Conservation (phyloP, 139 green algal species). For the Ettlia oleoabundans region DNA sequence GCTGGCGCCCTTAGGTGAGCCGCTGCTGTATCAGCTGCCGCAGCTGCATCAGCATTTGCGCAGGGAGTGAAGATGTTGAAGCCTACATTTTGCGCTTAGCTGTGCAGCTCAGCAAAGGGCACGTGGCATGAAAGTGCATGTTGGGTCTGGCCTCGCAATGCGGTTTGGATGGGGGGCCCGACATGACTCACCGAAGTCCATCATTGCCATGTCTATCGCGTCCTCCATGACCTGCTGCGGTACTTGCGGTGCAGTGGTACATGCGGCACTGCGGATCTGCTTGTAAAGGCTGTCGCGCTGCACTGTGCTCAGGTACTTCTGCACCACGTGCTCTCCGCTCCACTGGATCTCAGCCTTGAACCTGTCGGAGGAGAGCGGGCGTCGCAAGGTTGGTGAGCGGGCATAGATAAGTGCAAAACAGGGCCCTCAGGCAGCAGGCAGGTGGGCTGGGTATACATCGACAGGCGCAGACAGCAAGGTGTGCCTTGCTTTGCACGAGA, state of each 20-base stretch:
- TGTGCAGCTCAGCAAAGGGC: background rate
- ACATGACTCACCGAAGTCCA: constrained; percentile 58
- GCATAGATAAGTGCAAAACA: background rate
- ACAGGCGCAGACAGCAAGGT: no score
- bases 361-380: no score
- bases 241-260: background rate
- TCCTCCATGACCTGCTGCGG: constrained; percentile 1
- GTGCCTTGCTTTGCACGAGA: background rate
- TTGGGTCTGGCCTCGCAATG: no score
- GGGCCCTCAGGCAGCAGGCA: no score
- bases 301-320: constrained; percentile 32
- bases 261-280: constrained; percentile 31
- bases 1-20: no score
- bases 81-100: background rate
- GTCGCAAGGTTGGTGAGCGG: no score
- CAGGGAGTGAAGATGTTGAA: no score
- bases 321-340: constrained; percentile 44
- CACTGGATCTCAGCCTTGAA: constrained; percentile 86
- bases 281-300: constrained; percentile 38
- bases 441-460: background rate
- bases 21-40: no score
- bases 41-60: no score
- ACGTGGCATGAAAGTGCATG: background rate
- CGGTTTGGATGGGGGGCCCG: background rate
- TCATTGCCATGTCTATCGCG: constrained; percentile 59